Conservation (phyloP, 2,329 filamentous ascomycete genomes). For the Pseudopithomyces maydicus region DNA sequence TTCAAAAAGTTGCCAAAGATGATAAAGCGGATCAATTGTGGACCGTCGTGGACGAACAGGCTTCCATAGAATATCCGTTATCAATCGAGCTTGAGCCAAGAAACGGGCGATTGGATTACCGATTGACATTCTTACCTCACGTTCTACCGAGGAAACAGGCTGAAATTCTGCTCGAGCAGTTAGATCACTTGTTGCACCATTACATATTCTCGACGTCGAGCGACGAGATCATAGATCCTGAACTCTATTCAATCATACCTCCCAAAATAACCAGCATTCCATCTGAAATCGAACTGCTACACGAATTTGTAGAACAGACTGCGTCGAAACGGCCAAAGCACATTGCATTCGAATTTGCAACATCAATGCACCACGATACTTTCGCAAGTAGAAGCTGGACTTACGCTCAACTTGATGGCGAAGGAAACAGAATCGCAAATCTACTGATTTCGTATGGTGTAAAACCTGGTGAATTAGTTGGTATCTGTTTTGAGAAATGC, state of each 20-base stretch:
- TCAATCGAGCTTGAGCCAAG: slow-evolving; percentile 78
- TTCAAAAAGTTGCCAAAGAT: slow-evolving; percentile 64
- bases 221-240: not conserved
- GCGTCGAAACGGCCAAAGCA: slow-evolving; percentile 62
- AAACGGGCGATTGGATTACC: slow-evolving; percentile 60
- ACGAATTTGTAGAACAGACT: slow-evolving; percentile 76
- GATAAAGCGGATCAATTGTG: slow-evolving; percentile 52
- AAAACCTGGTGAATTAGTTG: slow-evolving; percentile 66
- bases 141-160: slow-evolving; percentile 73
- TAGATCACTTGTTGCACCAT: slow-evolving; percentile 68
- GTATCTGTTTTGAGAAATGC: slow-evolving; percentile 82
- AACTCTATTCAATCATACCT: slow-evolving; percentile 69
- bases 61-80: slow-evolving; percentile 75
- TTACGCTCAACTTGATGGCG: slow-evolving; percentile 71
- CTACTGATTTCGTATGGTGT: slow-evolving; percentile 60
- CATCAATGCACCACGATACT: slow-evolving; percentile 54
- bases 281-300: slow-evolving; percentile 66
- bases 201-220: slow-evolving; percentile 57
- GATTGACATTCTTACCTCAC: slow-evolving; percentile 68
- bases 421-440: slow-evolving; percentile 74
- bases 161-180: slow-evolving; percentile 68
- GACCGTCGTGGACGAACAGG: slow-evolving; percentile 67
- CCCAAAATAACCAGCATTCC: slow-evolving; percentile 63
- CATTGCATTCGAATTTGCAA: slow-evolving; percentile 76
- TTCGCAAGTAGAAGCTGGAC: slow-evolving; percentile 67